A percentile compares a stretch with the other conserved stretches of the same genome.
Conservation (phyloP, 2,329 filamentous ascomycete genomes). For the Geosmithia putterillii region DNA sequence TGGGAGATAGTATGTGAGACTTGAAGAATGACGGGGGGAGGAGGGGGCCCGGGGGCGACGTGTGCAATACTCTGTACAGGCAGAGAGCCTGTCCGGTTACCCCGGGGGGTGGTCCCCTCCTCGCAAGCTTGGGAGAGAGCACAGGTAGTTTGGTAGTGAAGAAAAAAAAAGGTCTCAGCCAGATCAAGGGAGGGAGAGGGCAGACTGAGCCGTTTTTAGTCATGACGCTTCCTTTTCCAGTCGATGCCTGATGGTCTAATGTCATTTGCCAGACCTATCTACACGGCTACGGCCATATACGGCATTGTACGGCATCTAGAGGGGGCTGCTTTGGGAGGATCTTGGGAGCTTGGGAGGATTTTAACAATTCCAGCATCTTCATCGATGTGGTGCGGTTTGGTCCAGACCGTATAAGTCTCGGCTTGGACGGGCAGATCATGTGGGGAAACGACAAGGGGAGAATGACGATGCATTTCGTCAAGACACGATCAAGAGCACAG, state of each 20-base stretch:
- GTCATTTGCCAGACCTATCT: not conserved
- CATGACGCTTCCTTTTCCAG: constrained; percentile 1
- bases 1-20: not conserved
- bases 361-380: no score
- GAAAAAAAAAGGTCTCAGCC: constrained; percentile 3
- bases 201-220: constrained; percentile 4
- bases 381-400: no score
- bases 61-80: not conserved
- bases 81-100: no score
- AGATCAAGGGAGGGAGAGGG: constrained; percentile 1
- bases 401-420: no score
- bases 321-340: not conserved
- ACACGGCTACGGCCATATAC: no score
- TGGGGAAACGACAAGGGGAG: not conserved
- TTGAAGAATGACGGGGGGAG: not conserved
- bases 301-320: not conserved
- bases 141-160: no score
- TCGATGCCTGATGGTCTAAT: no score
- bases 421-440: no score
- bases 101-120: no score
- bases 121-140: no score
- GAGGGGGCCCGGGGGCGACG: not conserved
- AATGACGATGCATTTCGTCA: not conserved
- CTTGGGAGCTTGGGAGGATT: not conserved
- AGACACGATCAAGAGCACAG: not conserved